Base-by-base conservation (phyloP, 2,329 filamentous ascomycete species). In the Didymella exigua region DNA sequence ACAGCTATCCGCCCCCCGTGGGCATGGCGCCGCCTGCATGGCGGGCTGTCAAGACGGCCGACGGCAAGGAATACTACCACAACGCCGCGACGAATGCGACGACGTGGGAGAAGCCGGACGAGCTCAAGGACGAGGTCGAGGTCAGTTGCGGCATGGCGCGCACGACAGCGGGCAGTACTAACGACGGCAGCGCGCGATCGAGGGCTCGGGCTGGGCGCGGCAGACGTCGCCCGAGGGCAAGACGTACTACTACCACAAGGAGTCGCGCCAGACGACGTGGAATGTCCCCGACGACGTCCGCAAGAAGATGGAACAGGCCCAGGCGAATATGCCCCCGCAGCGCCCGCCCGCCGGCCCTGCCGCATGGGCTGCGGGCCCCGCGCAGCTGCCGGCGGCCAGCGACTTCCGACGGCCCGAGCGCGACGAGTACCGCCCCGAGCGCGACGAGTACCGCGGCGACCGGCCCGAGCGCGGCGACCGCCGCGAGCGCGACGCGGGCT, bases 241-340 rank as follows among this genome's bases (percentile, higher is more conserved):
- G 67, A 91, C 93, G 72, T 99, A 99, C 77, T 99, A 92, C 67
- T 93, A 93, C 76, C 95, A 99, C 75, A 90, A 88, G 29, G 89
- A 96, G 76, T 93, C 90, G 38, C 93, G 93, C 77, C 85, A 92
- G 78, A 98, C 92, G 74, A 91, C 90, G 27, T 99, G 95, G 95
- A 89, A 93, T 69, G 93, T 96, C 84, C 95, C 95, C 51, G 89
- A 91, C 50, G 86, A 79, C 56, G 64, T 74, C 23, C 61, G 65
- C 45, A 92, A 91, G 77, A 92, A 89, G 59, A 93, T 93, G 77
- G 91, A 90, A 71, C 83, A 83, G 65, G 89, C 90, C 56, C 80
- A 93, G 54, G 84, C 59, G 30, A 60, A 81, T 34, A 63, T 60
- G 50, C 71, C 76, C 16, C 73, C 79, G 24, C 75, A 77, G 31